Percentiles rank a stretch among this genome's conserved stretches.
These are phyloP conservation scores for Salvia sclarea DNA, from an alignment of 305 asterid genomes.

Conservation along the genomic window DNA sequence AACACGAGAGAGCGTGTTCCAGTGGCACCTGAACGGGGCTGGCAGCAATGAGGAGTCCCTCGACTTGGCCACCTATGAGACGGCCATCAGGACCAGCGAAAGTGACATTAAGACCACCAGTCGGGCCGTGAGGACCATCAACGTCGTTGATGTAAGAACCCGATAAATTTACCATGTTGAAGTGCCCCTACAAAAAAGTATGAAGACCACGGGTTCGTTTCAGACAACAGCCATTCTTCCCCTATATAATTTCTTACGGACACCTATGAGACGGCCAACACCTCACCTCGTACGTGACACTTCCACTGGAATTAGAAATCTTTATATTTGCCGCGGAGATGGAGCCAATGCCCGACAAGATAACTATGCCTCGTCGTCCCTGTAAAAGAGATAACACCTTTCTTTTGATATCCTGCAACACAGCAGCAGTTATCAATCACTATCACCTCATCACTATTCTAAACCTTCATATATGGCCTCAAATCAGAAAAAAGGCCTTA, in stretches of 20 bases:
- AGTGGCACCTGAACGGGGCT: slow-evolving; percentile 72
- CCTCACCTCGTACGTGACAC: slow-evolving; percentile 90
- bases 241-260: neutral
- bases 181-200: slow-evolving; percentile 60
- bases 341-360: slow-evolving; percentile 76
- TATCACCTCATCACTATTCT: neutral
- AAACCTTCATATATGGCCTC: neutral
- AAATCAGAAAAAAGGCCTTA: neutral
- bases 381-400: slow-evolving; percentile 66
- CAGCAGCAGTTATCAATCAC: neutral
- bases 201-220: slow-evolving; percentile 15
- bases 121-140: slow-evolving; percentile 52
- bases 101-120: slow-evolving; percentile 64
- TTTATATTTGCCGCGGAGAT: slow-evolving; percentile 62
- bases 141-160: slow-evolving; percentile 65
- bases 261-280: slow-evolving; percentile 38
- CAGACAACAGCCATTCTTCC: slow-evolving; percentile 1
- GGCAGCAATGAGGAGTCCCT: slow-evolving; percentile 82
- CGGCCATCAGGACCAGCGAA: slow-evolving; percentile 86
- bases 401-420: slow-evolving; percentile 67
- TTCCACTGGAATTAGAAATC: slow-evolving; percentile 63
- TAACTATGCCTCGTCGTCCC: slow-evolving; percentile 66
- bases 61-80: slow-evolving; percentile 81
- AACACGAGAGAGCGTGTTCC: slow-evolving; percentile 19
- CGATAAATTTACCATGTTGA: slow-evolving; percentile 71